Conservation (phyloP, 1,284 basidiomycete species). For the Melampsora abietis-canadensis region DNA sequence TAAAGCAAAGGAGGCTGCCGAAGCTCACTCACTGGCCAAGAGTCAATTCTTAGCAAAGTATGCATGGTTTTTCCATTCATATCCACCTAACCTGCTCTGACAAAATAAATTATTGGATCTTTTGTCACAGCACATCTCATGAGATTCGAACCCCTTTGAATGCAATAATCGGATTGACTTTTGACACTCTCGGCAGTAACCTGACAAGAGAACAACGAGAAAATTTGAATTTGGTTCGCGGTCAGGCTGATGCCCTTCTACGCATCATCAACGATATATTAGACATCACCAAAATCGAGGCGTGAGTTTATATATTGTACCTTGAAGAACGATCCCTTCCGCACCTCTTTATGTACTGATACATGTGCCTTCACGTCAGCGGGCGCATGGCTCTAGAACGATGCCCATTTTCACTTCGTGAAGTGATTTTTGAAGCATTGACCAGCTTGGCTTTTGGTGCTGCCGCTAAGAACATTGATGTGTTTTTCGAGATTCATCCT, state of each 20-base stretch:
- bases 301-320: conserved; percentile 23
- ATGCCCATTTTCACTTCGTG: conserved; percentile 37
- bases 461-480: conserved; percentile 31
- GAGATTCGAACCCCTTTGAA: conserved; percentile 43
- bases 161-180: conserved; percentile 42
- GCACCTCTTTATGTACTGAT: background rate
- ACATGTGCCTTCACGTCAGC: conserved; percentile 2
- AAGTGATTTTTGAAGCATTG: conserved; percentile 40
- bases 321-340: background rate
- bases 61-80: background rate
- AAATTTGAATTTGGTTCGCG: conserved; percentile 38
- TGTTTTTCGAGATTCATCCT: conserved; percentile 42
- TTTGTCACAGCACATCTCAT: conserved; percentile 23
- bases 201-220: conserved; percentile 41
- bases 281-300: conserved; percentile 43
- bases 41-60: conserved; percentile 43
- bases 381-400: conserved; percentile 41
- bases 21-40: conserved; percentile 37
- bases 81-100: background rate
- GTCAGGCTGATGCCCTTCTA: conserved; percentile 32
- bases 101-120: too few species aligned
- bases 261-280: conserved; percentile 42
- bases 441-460: conserved; percentile 38
- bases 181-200: conserved; percentile 34
- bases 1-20: conserved; percentile 42